These are phyloP conservation scores for Chiua virens DNA, from an alignment of 768 basidiomycete genomes.

Conservation along the genomic window DNA sequence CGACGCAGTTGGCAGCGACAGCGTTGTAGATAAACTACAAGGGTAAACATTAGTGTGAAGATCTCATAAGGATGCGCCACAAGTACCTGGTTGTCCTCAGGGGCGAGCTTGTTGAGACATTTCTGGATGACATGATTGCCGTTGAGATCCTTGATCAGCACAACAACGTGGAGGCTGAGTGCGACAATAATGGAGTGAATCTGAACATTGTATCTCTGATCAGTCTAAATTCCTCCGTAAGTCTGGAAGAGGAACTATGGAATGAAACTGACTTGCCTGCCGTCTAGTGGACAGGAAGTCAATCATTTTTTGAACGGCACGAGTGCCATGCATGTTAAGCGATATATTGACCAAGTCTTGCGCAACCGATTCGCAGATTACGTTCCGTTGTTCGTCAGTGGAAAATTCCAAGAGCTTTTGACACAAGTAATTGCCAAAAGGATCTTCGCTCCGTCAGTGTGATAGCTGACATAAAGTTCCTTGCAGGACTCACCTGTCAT, in stretches of 20 bases:
- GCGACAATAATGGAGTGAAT: conserved; percentile 97
- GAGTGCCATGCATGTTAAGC: conserved; percentile 99
- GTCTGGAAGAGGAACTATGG: conserved; percentile 44
- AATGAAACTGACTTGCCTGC: conserved; percentile 62
- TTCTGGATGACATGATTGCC: conserved; percentile 99
- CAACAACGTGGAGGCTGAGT: conserved; percentile 95
- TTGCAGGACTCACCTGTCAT: conserved; percentile 76
- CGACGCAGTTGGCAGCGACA: conserved; percentile 97
- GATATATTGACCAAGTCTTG: conserved; percentile 98
- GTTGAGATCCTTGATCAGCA: conserved; percentile 97
- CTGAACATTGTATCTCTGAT: conserved; percentile 82
- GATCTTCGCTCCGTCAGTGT: conserved; percentile 53
- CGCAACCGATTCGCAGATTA: conserved; percentile 96
- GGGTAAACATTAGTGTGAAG: background rate
- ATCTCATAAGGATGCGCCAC: background rate
- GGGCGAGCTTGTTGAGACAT: conserved; percentile 95
- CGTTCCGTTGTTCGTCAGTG: conserved; percentile 94
- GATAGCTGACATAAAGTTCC: background rate
- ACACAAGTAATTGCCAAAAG: conserved; percentile 98
- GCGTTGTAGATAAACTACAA: conserved; percentile 96
- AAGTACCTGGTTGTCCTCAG: conserved; percentile 94
- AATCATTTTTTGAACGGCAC: conserved; percentile 99
- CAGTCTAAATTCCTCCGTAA: conserved; percentile 65
- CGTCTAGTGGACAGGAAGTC: conserved; percentile 95
- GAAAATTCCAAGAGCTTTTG: conserved; percentile 97